Evolutionary conservation across 495 filamentous ascomycete genomes (phyloP).

Genomic region (Penicillium turbatum): DNA sequence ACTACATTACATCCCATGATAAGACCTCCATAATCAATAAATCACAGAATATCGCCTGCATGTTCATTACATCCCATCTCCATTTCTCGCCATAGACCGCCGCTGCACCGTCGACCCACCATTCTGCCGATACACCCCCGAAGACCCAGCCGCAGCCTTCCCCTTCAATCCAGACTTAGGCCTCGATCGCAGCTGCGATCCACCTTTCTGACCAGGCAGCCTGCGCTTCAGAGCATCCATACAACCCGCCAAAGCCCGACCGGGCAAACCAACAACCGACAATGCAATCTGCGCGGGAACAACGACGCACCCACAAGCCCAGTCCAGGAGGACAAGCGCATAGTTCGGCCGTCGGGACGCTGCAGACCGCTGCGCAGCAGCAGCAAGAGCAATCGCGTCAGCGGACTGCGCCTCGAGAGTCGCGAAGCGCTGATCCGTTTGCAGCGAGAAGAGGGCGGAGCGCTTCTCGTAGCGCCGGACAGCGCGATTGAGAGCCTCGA

Average conservation of each 20-base stretch:
- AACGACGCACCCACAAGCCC: conserved; percentile 27
- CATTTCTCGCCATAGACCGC: not conserved
- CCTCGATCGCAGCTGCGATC: conserved; percentile 5
- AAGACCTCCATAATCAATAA: not conserved
- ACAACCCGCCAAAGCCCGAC: conserved; percentile 18
- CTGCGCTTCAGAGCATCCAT: conserved; percentile 14
- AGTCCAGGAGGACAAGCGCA: conserved; percentile 22
- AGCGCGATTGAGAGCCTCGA: conserved; percentile 86
- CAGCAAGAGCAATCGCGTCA: conserved; percentile 76
- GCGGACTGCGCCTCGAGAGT: conserved; percentile 64
- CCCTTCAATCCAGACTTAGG: conserved; percentile 11
- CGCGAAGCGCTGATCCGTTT: conserved; percentile 70
- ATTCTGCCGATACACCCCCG: not conserved
- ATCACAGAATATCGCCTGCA: not conserved
- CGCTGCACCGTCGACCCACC: not conserved
- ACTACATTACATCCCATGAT: not conserved
- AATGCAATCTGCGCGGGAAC: conserved; percentile 28
- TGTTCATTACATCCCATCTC: not conserved
- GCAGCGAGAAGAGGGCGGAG: conserved; percentile 61
- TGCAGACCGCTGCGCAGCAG: conserved; percentile 57
- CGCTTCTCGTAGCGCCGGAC: conserved; percentile 94
- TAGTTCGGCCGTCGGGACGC: conserved; percentile 17
- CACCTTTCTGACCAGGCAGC: not conserved
- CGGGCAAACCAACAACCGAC: conserved; percentile 24
- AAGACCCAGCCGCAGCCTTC: not conserved